These are phyloP conservation scores for Cladosporium sp. DNA, from an alignment of 2,329 filamentous ascomycete species.

Conservation along the genomic window DNA sequence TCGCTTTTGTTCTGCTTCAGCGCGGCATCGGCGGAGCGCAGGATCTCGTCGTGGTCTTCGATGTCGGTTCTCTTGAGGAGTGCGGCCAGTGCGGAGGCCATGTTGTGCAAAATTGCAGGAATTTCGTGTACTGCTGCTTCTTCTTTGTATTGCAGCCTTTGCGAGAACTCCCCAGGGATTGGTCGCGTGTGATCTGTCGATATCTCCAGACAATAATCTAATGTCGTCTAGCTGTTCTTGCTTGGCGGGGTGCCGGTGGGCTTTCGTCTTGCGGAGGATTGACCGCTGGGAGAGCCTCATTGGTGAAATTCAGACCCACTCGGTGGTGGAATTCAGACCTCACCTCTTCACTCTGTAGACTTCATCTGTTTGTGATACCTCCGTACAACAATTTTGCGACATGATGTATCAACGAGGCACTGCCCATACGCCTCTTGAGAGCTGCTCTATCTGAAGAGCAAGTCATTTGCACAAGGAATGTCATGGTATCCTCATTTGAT, in stretches of 20 bases:
- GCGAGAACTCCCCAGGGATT: not conserved
- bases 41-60: constrained; percentile 69
- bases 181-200: not conserved
- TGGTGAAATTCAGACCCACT: constrained; percentile 3
- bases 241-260: constrained; percentile 3
- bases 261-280: not conserved
- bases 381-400: no score
- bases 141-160: not conserved
- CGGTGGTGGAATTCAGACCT: not conserved
- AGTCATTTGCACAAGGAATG: not conserved
- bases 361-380: not conserved
- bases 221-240: constrained; percentile 9
- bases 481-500: no score
- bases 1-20: constrained; percentile 58
- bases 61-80: constrained; percentile 56
- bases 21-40: constrained; percentile 57
- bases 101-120: constrained; percentile 27
- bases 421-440: not conserved
- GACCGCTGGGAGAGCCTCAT: no score
- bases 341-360: not conserved
- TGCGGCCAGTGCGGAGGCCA: constrained; percentile 46
- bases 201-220: not conserved
- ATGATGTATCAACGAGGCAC: not conserved
- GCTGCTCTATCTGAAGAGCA: not conserved
- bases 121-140: not conserved